phyloP scores from a whole-genome alignment of 345 rosid genomes.

The Toxicodendron radicans region DNA sequence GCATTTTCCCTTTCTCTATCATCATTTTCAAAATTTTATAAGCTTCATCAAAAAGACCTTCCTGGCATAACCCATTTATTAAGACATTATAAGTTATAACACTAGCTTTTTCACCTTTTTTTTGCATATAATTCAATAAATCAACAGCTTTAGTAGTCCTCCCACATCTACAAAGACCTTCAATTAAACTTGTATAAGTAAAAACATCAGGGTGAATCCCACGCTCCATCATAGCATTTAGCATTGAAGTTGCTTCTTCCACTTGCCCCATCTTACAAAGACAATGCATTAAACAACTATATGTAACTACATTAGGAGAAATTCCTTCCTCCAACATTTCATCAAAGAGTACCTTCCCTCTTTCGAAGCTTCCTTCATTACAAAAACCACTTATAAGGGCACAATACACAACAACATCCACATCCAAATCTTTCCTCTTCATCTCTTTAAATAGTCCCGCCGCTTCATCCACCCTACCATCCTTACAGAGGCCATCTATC shows the following conservation, averaged over 20 bases:
- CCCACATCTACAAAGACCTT: slow-evolving; percentile 57
- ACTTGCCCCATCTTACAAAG: slow-evolving; percentile 49
- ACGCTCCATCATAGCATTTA: slow-evolving; percentile 42
- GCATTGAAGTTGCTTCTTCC: slow-evolving; percentile 44
- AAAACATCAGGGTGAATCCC: slow-evolving; percentile 53
- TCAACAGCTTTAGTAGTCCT: slow-evolving; percentile 50
- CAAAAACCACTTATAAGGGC: slow-evolving; percentile 36
- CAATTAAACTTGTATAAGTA: slow-evolving; percentile 48
- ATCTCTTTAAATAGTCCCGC: slow-evolving; percentile 40
- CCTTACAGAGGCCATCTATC: slow-evolving; percentile 61
- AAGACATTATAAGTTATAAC: slow-evolving; percentile 55
- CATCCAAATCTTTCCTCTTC: slow-evolving; percentile 43
- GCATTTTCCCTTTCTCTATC: slow-evolving; percentile 55
- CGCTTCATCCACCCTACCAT: slow-evolving; percentile 51
- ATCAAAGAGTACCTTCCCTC: slow-evolving; percentile 43
- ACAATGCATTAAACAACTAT: slow-evolving; percentile 40
- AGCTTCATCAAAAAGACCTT: slow-evolving; percentile 50
- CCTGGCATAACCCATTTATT: slow-evolving; percentile 58
- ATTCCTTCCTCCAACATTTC: slow-evolving; percentile 49
- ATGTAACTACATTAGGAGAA: slow-evolving; percentile 42
- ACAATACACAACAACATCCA: slow-evolving; percentile 43
- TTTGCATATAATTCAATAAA: slow-evolving; percentile 50
- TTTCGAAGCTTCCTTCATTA: slow-evolving; percentile 33
- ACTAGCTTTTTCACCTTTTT: slow-evolving; percentile 47
- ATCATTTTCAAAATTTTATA: slow-evolving; percentile 47